phyloP scores from a whole-genome alignment of 1,139 yeast species.

The Geotrichum europaeum region DNA sequence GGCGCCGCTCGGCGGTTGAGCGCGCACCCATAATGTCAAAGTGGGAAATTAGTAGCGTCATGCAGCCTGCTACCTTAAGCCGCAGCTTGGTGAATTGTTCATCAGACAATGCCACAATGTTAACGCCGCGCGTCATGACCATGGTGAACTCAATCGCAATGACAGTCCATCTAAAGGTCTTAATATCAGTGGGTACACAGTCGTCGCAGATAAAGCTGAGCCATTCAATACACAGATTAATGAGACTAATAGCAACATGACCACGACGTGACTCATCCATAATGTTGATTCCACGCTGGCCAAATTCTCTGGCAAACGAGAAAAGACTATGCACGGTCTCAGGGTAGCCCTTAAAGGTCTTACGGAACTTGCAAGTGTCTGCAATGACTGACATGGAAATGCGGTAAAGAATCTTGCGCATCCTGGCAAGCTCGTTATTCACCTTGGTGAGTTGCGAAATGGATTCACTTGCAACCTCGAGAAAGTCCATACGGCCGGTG shows the following conservation, averaged over 20 bases:
- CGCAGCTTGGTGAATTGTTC: slow-evolving; percentile 69
- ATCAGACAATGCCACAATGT: slow-evolving; percentile 71
- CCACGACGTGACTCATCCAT: slow-evolving; percentile 65
- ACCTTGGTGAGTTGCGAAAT: slow-evolving; percentile 69
- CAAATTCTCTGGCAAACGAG: slow-evolving; percentile 77
- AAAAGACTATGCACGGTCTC: slow-evolving; percentile 74
- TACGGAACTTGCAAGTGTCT: slow-evolving; percentile 51
- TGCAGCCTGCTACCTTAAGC: slow-evolving; percentile 86
- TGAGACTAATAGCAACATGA: slow-evolving; percentile 62
- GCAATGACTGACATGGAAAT: slow-evolving; percentile 64
- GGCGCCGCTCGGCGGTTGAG: slow-evolving; percentile 60
- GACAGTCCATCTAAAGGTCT: slow-evolving; percentile 94
- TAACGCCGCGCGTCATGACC: slow-evolving; percentile 90
- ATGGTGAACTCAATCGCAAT: slow-evolving; percentile 91
- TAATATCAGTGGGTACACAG: slow-evolving; percentile 85
- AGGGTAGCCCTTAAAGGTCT: slow-evolving; percentile 42
- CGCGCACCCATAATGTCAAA: slow-evolving; percentile 98
- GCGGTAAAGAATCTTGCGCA: slow-evolving; percentile 61
- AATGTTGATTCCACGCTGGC: slow-evolving; percentile 62
- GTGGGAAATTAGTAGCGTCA: slow-evolving; percentile 88
- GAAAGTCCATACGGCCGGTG: slow-evolving; percentile 38
- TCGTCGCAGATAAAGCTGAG: slow-evolving; percentile 89
- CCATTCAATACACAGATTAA: slow-evolving; percentile 82
- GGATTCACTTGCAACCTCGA: slow-evolving; percentile 50
- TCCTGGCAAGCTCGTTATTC: slow-evolving; percentile 63